Conservation (phyloP, 352 stramenopile species). For the Blastocystis sp. region DNA sequence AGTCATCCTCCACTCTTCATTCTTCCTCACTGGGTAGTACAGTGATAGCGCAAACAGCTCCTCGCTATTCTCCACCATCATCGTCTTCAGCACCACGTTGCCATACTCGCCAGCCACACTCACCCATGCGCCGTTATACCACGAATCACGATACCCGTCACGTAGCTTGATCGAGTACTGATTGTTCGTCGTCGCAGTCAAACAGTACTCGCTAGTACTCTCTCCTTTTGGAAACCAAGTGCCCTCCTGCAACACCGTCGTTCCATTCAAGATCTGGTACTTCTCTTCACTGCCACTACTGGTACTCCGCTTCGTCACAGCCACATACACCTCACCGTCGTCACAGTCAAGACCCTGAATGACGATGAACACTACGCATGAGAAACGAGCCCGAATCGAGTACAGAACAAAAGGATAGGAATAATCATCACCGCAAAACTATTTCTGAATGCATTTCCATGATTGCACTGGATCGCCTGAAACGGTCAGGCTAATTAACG, state of each 20-base stretch:
- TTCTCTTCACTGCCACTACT: too few species aligned
- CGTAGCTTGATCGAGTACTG: constrained; percentile 8
- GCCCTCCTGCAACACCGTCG: not conserved
- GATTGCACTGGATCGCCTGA: too few species aligned
- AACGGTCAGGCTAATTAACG: too few species aligned
- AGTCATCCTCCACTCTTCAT: constrained; percentile 19
- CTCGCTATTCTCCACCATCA: not conserved
- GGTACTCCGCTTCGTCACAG: too few species aligned
- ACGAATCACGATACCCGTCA: not conserved
- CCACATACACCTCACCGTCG: too few species aligned
- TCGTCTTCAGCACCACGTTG: constrained; percentile 11
- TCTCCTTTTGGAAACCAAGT: not conserved
- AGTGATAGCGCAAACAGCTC: not conserved
- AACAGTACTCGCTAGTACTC: not conserved
- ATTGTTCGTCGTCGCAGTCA: not conserved
- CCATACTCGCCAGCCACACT: not conserved
- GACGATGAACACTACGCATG: too few species aligned
- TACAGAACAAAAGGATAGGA: too few species aligned
- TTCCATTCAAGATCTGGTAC: too few species aligned
- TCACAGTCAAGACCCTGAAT: too few species aligned
- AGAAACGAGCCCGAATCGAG: too few species aligned
- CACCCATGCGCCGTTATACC: not conserved
- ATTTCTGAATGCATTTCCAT: too few species aligned
- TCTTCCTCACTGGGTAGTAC: not conserved
- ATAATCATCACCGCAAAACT: too few species aligned